Evolutionary conservation across 108 stramenopile species (phyloP), one percentile per base, ranked within the genome.

Genomic region (Stephanodiscus minutulus): DNA sequence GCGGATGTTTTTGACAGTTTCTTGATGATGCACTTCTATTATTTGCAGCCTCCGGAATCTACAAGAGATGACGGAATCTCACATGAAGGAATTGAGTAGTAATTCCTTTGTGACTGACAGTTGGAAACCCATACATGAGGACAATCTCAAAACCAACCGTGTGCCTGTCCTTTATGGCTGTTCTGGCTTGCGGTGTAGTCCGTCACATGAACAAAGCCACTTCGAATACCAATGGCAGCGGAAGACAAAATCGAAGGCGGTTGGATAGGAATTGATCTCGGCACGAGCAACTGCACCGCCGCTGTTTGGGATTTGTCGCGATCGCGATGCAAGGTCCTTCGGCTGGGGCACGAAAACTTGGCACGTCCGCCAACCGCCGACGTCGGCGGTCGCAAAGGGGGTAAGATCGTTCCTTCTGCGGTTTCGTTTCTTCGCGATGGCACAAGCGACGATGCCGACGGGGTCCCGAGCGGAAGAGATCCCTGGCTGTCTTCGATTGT

Each of bases 201-300:
- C n/a, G n/a, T n/a, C n/a, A n/a, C n/a, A n/a, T n/a, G n/a, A n/a
- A n/a, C n/a, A n/a, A n/a, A n/a, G n/a, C n/a, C n/a, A n/a, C 35
- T 6, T 35, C 35, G 35, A 35, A 35, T 35, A n/a, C n/a, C 56
- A 12, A 20, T 17, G 18, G 7, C 57, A 58, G 12, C 57, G 25
- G 57, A 58, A n/a, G 35, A 37, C 12, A 6, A 58, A 1, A 31
- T 3, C 25, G 71, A 61, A 50, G 88, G 88, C 28, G 71, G 85
- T 18, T 92, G 88, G 85, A 87, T 91, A 55, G 93, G 90, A 24
- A 89, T 94, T 71, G 93, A 94, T 75, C 76, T 94, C 31, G 93
- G 93, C 15, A 94, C 93, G 7, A 86, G 84, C 39, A 91, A 94
- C 74, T 87, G 86, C 61, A 79, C 91, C 24, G 83, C 74, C 33